phyloP scores from a whole-genome alignment of 2,329 filamentous ascomycete species.

The Ampelomyces quisqualis region DNA sequence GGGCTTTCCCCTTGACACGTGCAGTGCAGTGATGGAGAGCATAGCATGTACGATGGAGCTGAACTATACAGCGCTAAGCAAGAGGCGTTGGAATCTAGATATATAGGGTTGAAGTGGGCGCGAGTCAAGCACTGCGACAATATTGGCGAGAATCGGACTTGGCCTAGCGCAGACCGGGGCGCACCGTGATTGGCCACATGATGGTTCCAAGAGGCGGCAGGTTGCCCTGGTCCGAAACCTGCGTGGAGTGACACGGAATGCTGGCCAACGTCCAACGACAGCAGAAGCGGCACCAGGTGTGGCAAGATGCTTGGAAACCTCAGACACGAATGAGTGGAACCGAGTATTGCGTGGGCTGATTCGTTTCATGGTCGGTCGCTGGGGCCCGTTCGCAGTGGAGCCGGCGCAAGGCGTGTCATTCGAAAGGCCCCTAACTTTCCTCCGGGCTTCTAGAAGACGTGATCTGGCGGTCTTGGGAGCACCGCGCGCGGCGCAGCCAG shows the following conservation, averaged over 20 bases:
- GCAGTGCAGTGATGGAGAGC: conserved; percentile 2
- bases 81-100: too few species aligned
- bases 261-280: conserved; percentile 15
- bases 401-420: conserved; percentile 18
- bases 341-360: conserved; percentile 12
- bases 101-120: too few species aligned
- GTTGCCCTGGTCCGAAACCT: conserved; percentile 14
- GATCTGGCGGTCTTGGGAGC: conserved; percentile 22
- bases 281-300: conserved; percentile 6
- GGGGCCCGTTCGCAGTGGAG: conserved; percentile 18
- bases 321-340: conserved; percentile 11
- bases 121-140: conserved; percentile 27
- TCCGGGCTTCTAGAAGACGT: conserved; percentile 43
- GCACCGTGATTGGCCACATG: conserved; percentile 7
- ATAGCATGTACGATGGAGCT: too few species aligned
- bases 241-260: conserved; percentile 11
- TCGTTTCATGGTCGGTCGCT: conserved; percentile 32
- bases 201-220: too few species aligned
- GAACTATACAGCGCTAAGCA: too few species aligned
- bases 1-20: conserved; percentile 13
- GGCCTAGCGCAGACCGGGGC: conserved; percentile 5
- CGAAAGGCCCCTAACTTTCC: conserved; percentile 35
- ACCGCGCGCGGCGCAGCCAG: conserved; percentile 11
- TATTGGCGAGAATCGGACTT: conserved; percentile 28
- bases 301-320: conserved; percentile 11